A percentile compares a stretch with the other conserved stretches of the same genome.
Evolutionary conservation across 2,329 filamentous ascomycete genomes (phyloP).

Genomic region (Gaeumannomyces tritici): DNA sequence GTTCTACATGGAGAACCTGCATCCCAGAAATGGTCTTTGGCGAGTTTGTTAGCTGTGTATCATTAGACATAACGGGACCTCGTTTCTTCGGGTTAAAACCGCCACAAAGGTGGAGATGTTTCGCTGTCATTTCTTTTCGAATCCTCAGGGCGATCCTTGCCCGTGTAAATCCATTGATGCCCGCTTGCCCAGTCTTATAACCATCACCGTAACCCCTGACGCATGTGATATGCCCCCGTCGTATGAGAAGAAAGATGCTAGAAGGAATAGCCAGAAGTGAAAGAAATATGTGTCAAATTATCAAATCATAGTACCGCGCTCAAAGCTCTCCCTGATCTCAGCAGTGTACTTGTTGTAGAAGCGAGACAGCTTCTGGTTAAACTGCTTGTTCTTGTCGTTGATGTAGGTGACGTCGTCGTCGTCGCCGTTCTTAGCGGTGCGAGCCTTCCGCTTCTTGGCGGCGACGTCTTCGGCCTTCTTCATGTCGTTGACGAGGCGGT

Average conservation of each 20-base stretch:
- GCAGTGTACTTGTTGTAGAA: conserved; percentile 99
- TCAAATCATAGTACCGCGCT: conserved; percentile 92
- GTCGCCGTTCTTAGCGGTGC: conserved; percentile 69
- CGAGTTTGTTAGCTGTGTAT: neutral
- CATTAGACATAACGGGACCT: neutral
- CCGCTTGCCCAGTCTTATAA: neutral
- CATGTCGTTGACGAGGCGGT: conserved; percentile 77
- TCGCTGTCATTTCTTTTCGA: no score
- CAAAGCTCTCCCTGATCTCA: conserved; percentile 95
- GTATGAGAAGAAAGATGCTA: neutral
- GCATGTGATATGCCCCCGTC: neutral
- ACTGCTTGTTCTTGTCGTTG: conserved; percentile 99
- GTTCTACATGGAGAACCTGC: neutral
- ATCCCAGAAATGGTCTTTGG: no score
- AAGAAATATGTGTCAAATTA: neutral
- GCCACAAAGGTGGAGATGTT: neutral
- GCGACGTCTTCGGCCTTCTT: conserved; percentile 80
- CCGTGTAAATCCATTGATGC: neutral
- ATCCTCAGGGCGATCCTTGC: neutral
- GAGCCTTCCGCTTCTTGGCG: conserved; percentile 76
- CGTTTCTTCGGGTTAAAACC: neutral
- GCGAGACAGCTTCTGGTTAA: conserved; percentile 90
- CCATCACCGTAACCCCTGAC: neutral
- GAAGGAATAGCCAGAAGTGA: neutral
- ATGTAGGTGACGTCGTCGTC: conserved; percentile 95